A percentile compares a stretch with the other conserved stretches of the same genome.
phyloP scores from a whole-genome alignment of 225 moss, liverwort and hornwort species.

The Rhytidiadelphus loreus region DNA sequence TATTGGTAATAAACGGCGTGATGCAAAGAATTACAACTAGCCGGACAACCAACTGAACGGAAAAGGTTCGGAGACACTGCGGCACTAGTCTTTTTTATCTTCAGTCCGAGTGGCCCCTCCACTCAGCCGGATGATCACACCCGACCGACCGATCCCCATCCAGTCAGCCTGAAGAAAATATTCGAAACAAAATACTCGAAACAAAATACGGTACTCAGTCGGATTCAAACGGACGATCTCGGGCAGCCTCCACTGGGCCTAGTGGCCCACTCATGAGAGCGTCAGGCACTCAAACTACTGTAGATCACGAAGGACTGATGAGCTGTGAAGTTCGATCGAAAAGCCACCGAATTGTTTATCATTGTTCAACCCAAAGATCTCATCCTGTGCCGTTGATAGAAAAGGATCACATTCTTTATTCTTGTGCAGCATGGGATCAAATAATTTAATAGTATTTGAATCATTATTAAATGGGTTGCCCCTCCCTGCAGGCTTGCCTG shows the following conservation, averaged over 20 bases:
- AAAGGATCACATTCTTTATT: too few species aligned
- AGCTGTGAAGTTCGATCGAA: neutral
- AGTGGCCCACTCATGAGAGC: neutral
- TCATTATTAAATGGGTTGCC: neutral
- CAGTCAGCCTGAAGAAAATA: neutral
- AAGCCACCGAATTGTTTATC: neutral
- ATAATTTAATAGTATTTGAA: neutral
- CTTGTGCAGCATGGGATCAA: neutral
- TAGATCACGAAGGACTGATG: neutral
- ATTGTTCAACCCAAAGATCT: neutral
- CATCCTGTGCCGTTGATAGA: too few species aligned
- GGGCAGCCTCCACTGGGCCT: neutral
- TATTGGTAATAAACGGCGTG: too few species aligned
- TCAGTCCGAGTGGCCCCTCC: too few species aligned
- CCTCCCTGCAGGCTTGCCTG: neutral
- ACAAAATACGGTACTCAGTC: too few species aligned
- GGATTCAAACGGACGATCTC: neutral
- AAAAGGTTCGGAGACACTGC: too few species aligned
- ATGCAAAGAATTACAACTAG: too few species aligned
- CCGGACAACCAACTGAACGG: too few species aligned
- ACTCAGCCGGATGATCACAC: too few species aligned
- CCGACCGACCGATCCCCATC: neutral
- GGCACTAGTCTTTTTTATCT: too few species aligned
- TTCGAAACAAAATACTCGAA: neutral
- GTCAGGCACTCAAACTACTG: neutral